Evolutionary conservation across 495 filamentous ascomycete genomes (phyloP), one percentile per base, ranked within the genome.

Genomic region (Neurospora sp.): DNA sequence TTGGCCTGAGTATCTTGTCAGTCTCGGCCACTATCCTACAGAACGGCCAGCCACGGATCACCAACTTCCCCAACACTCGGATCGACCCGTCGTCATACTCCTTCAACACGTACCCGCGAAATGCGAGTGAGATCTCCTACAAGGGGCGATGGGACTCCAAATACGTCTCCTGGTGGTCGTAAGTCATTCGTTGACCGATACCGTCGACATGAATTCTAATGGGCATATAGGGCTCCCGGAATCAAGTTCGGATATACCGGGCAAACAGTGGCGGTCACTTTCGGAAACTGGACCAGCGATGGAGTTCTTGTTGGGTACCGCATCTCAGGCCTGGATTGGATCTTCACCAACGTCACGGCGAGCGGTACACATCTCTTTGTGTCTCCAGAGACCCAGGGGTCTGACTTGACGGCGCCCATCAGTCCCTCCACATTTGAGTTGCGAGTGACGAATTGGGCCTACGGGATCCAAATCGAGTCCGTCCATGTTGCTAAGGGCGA

Each of bases 111-210:
- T 92, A 90, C 75, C 80, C 80, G 5, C 82, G 87, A 1, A 83
- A 88, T 78, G 84, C 86, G 0, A 76, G 82, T 2, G 88, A 92
- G 75, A 82, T 92, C n/a, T 87, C 88, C 0, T 92, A 91, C 81
- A 90, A 91, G 75, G 90, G 90, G 4, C 83, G 90, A 61, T 92
- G 90, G 90, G 89, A 92, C 80, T 88, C 86, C 22, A 84, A 89
- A 71, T 83, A 89, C 73, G 85, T 90, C 69, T 91, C 89, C 2
- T 92, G 88, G 88, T 90, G 83, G 89, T 87, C 85, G 85, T 86
- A 79, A 83, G 86, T 83, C 9, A 22, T 45, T 31, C 2, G 27
- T 31, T 31, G 0, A 31, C 27, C 27, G 2, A 31, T 31, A 31
- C 27, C 27, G 27, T 3, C 27, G 2, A 31, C 27, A 31, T 31